These are phyloP conservation scores for Combretum micranthum DNA, from an alignment of 345 rosid species.

Conservation along the genomic window DNA sequence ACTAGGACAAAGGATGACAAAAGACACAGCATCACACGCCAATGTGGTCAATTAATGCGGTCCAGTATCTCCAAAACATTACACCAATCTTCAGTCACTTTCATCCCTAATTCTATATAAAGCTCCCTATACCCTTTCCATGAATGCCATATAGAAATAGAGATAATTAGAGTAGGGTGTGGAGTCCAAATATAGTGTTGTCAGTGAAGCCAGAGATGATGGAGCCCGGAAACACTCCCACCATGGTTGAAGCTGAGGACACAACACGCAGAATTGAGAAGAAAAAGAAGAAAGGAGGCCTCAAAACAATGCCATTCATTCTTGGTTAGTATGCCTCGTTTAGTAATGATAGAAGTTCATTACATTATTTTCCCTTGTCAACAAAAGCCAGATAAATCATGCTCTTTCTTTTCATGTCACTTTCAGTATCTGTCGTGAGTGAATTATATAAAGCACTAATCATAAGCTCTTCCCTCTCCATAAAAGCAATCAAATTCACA, in stretches of 20 bases:
- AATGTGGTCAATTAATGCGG: no score
- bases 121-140: not conserved
- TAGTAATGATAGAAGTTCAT: not conserved
- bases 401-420: not conserved
- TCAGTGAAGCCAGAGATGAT: not conserved
- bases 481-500: no score
- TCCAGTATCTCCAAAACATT: no score
- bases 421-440: not conserved
- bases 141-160: no score
- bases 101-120: not conserved
- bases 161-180: not conserved
- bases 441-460: not conserved
- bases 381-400: not conserved
- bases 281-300: conserved; percentile 36
- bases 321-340: conserved; percentile 31
- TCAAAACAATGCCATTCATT: conserved; percentile 47
- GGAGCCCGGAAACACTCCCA: not conserved
- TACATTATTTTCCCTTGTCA: not conserved
- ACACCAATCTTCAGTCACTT: no score
- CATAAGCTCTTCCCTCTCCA: no score
- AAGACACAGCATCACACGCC: no score
- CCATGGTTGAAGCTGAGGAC: no score
- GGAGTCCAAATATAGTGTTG: not conserved
- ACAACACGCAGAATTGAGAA: not conserved
- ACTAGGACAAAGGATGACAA: no score